These are phyloP conservation scores for Kingdonia uniflora DNA, from an alignment of 164 flowering plant genomes.

Conservation along the genomic window DNA sequence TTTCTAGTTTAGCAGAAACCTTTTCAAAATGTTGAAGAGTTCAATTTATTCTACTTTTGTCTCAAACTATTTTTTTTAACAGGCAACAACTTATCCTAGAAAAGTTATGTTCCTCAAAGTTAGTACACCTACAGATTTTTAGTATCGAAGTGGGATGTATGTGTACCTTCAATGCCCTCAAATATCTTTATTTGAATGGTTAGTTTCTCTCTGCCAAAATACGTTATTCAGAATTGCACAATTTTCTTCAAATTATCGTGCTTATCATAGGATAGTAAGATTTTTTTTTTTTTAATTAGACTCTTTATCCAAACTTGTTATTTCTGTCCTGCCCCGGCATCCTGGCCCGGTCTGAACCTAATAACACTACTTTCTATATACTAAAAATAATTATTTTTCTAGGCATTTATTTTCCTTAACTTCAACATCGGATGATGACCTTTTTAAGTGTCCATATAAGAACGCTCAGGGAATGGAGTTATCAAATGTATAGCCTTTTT, in stretches of 20 bases:
- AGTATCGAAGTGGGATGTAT: conserved; percentile 39
- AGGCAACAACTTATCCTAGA: conserved; percentile 30
- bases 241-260: too few relatives aligned
- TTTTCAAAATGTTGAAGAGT: background rate
- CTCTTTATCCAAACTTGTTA: too few relatives aligned
- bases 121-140: conserved; percentile 32
- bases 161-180: conserved; percentile 40
- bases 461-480: conserved; percentile 46
- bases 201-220: background rate
- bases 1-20: too few relatives aligned
- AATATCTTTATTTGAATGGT: conserved; percentile 47
- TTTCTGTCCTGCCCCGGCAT: too few relatives aligned
- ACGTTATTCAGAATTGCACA: too few relatives aligned
- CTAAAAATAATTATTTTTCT: conserved; percentile 7
- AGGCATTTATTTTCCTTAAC: conserved; percentile 54
- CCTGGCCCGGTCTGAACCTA: too few relatives aligned
- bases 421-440: conserved; percentile 33
- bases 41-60: background rate
- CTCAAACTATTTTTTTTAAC: background rate
- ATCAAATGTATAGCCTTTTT: conserved; percentile 25
- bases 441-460: conserved; percentile 35
- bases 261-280: too few relatives aligned
- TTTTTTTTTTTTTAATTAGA: too few relatives aligned
- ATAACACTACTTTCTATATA: too few relatives aligned
- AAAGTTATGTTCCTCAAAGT: conserved; percentile 33